Conservation (phyloP, 2,329 filamentous ascomycete species). For the Diaporthe sp. region DNA sequence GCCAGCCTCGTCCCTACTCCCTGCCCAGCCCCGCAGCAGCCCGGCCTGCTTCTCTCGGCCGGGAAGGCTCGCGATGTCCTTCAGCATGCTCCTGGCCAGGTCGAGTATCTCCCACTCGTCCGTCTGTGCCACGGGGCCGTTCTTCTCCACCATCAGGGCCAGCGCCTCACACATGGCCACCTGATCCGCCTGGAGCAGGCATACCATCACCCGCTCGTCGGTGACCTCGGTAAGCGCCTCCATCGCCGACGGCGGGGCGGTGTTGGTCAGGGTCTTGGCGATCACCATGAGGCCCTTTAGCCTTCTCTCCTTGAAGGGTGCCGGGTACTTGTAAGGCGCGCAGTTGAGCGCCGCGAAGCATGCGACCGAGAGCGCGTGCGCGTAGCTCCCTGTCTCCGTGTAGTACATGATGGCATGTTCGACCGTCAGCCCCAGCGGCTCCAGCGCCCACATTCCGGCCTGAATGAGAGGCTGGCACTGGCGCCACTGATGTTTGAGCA, state of each 20-base stretch:
- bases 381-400: conserved; percentile 52
- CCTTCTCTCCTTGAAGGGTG: conserved; percentile 61
- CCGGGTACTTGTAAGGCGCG: conserved; percentile 61
- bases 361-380: conserved; percentile 56
- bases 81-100: conserved; percentile 58
- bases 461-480: conserved; percentile 50
- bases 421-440: conserved; percentile 59
- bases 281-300: conserved; percentile 63
- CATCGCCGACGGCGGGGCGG: conserved; percentile 51
- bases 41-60: conserved; percentile 57
- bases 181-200: conserved; percentile 59
- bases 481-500: conserved; percentile 49
- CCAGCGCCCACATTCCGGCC: conserved; percentile 57
- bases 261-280: conserved; percentile 62
- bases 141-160: conserved; percentile 57
- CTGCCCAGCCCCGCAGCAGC: conserved; percentile 56
- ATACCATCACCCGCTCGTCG: conserved; percentile 41
- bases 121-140: conserved; percentile 53
- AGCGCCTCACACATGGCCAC: conserved; percentile 64
- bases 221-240: conserved; percentile 41
- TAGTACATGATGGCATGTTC: conserved; percentile 58
- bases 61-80: conserved; percentile 57
- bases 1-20: conserved; percentile 50
- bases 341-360: conserved; percentile 59
- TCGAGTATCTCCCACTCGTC: conserved; percentile 57